A percentile compares a stretch with the other conserved stretches of the same genome.
Conservation (phyloP, 2,329 filamentous ascomycete species). For the Aureobasidium lini region DNA sequence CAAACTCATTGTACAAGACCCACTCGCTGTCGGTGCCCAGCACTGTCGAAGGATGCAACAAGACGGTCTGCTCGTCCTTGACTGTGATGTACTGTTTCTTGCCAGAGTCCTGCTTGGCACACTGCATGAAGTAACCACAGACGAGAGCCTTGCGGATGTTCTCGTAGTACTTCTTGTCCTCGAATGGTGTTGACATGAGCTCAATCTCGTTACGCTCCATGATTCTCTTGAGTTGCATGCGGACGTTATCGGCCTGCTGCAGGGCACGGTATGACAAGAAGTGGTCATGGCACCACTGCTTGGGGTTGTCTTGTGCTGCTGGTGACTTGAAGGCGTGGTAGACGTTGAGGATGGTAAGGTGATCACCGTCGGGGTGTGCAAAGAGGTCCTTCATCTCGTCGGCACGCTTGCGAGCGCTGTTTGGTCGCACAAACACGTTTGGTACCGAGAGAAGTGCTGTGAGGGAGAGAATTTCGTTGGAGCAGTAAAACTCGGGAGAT, state of each 20-base stretch:
- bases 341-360: constrained; percentile 91
- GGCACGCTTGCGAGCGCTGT: constrained; percentile 75
- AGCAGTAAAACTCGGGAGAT: constrained; percentile 96
- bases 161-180: constrained; percentile 95
- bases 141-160: constrained; percentile 92
- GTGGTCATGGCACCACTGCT: constrained; percentile 95
- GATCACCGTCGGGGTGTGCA: constrained; percentile 86
- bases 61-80: constrained; percentile 90
- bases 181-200: constrained; percentile 79
- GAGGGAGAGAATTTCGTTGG: constrained; percentile 94
- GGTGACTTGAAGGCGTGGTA: constrained; percentile 93
- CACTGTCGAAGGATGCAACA: constrained; percentile 89
- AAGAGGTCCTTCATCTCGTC: constrained; percentile 98
- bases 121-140: constrained; percentile 98
- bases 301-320: constrained; percentile 62
- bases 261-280: constrained; percentile 86
- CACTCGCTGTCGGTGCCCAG: constrained; percentile 84
- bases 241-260: constrained; percentile 88
- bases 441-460: constrained; percentile 91
- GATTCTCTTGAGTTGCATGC: constrained; percentile 82
- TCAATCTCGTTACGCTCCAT: constrained; percentile 91
- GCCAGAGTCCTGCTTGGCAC: constrained; percentile 83
- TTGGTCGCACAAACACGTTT: constrained; percentile 85
- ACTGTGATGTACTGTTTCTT: constrained; percentile 92
- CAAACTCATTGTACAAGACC: constrained; percentile 98